phyloP scores from a whole-genome alignment of 495 filamentous ascomycete species.

The Penicillium arizonense region DNA sequence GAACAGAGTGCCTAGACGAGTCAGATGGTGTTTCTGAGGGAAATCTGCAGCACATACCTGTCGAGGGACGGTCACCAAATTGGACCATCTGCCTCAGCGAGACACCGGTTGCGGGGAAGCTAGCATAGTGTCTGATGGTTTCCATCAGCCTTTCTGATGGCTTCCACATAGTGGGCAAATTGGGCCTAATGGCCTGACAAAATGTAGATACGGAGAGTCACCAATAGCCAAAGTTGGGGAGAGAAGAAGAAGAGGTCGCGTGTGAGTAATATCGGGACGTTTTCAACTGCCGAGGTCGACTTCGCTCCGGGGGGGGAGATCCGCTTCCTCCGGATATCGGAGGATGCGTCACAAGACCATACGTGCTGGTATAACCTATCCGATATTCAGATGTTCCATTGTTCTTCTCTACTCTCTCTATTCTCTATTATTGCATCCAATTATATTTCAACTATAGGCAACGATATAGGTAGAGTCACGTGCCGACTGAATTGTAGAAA shows the following conservation, averaged over 20 bases:
- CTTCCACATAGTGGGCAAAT: constrained; percentile 72
- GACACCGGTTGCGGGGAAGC: constrained; percentile 95
- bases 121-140: constrained; percentile 97
- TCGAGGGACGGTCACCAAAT: constrained; percentile 88
- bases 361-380: no score
- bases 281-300: constrained; percentile 27
- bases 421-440: no score
- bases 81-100: constrained; percentile 98
- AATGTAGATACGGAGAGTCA: background rate
- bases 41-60: constrained; percentile 53
- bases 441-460: no score
- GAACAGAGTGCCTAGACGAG: constrained; percentile 77
- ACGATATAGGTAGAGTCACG: background rate
- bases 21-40: background rate
- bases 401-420: no score
- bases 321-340: constrained; percentile 22
- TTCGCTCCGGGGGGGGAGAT: constrained; percentile 13
- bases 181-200: constrained; percentile 31
- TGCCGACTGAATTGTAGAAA: background rate
- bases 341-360: constrained; percentile 14
- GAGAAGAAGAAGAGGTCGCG: constrained; percentile 12
- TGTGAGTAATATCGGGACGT: constrained; percentile 14
- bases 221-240: background rate
- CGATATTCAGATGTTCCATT: no score
- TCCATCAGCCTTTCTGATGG: constrained; percentile 88